Percentiles rank a stretch among this genome's conserved stretches.
phyloP scores from a whole-genome alignment of 176 grass and related monocot genomes.

The Avena insularis region DNA sequence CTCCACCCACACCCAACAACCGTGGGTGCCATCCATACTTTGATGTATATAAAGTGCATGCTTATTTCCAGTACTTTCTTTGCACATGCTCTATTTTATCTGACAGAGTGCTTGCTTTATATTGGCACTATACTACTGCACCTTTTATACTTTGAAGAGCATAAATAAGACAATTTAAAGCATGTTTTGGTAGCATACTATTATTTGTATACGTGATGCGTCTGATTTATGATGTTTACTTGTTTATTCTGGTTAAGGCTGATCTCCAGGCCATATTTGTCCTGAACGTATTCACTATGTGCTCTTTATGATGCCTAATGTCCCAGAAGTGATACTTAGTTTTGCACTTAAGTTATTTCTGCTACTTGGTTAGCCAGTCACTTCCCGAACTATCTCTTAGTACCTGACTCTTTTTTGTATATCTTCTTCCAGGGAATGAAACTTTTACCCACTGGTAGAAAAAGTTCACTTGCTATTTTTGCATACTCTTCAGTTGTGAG shows the following conservation, averaged over 20 bases:
- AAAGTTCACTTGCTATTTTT: slow-evolving; percentile 84
- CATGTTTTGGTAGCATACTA: neutral
- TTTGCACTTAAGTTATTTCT: slow-evolving; percentile 4
- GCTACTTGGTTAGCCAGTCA: slow-evolving; percentile 11
- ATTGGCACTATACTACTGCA: neutral
- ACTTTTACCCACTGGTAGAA: slow-evolving; percentile 83
- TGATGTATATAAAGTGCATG: neutral
- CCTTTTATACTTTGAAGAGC: neutral
- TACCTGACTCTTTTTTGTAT: slow-evolving; percentile 32
- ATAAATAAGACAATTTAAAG: slow-evolving; percentile 4
- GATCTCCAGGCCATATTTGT: neutral
- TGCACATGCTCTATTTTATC: neutral
- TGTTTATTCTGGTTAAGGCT: neutral
- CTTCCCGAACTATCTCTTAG: neutral
- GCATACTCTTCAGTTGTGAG: slow-evolving; percentile 89
- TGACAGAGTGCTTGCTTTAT: slow-evolving; percentile 17
- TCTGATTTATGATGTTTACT: neutral
- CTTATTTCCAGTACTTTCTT: neutral
- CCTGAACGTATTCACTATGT: neutral
- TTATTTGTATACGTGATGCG: neutral
- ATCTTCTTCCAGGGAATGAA: slow-evolving; percentile 80
- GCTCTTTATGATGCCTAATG: neutral
- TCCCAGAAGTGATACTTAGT: slow-evolving; percentile 22
- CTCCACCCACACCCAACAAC: too few species aligned
- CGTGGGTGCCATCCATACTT: neutral